Evolutionary conservation across 306 rosid genomes (phyloP).

Genomic region (Lathyrus sativus): DNA sequence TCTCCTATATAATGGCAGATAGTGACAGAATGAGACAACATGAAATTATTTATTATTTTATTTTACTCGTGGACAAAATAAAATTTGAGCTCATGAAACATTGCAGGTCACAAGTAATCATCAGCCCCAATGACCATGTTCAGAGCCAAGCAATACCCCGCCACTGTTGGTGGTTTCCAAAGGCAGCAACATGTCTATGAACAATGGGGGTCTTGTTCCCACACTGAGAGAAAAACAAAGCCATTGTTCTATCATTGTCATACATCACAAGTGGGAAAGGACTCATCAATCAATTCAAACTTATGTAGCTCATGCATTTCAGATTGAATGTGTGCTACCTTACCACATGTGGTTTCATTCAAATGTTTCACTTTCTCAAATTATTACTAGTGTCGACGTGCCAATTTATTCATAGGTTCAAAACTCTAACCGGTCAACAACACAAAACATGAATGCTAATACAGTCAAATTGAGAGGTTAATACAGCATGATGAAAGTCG

Average conservation of each 20-base stretch:
- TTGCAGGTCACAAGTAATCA: conserved; percentile 26
- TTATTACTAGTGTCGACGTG: no score
- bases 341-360: no score
- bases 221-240: conserved; percentile 41
- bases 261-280: conserved; percentile 38
- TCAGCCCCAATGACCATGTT: conserved; percentile 18
- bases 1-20: no score
- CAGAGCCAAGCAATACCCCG: conserved; percentile 35
- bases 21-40: conserved; percentile 3
- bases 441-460: conserved; percentile 32
- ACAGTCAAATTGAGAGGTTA: conserved; percentile 19
- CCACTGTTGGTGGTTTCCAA: conserved; percentile 40
- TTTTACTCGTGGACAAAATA: not conserved
- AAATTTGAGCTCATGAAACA: conserved; percentile 11
- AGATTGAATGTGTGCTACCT: no score
- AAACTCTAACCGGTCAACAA: conserved; percentile 42
- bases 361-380: no score
- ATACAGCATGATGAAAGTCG: not conserved
- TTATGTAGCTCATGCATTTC: no score
- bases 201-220: conserved; percentile 34
- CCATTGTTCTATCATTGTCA: conserved; percentile 46
- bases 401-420: not conserved
- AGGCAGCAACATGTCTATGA: conserved; percentile 39
- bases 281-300: conserved; percentile 27
- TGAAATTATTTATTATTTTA: not conserved